phyloP scores from a whole-genome alignment of 2,329 filamentous ascomycete species.

The Verticillium dahliae region DNA sequence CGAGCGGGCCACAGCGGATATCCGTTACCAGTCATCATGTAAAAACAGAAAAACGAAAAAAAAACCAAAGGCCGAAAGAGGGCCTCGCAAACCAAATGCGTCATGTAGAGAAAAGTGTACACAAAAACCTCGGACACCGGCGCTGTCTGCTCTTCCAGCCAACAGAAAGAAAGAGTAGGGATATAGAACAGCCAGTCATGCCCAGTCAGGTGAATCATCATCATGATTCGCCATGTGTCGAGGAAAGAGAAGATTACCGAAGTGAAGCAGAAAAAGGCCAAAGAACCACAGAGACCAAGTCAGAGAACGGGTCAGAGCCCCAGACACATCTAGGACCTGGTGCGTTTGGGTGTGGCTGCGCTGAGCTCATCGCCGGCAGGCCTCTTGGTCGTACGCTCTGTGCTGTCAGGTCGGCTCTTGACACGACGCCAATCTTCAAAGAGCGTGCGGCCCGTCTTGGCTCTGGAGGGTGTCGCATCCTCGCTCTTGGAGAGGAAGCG shows the following conservation, averaged over 20 bases:
- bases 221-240: background rate
- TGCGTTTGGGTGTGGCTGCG: conserved; percentile 25
- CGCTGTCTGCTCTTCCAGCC: background rate
- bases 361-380: conserved; percentile 13
- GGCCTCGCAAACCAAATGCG: background rate
- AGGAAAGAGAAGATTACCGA: background rate
- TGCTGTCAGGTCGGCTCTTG: conserved; percentile 37
- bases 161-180: background rate
- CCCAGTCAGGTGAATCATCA: background rate
- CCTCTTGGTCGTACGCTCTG: background rate
- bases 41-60: background rate
- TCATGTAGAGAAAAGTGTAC: background rate
- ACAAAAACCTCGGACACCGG: background rate
- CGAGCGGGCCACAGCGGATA: background rate
- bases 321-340: conserved; percentile 15
- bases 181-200: background rate
- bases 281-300: background rate
- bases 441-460: conserved; percentile 39
- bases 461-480: conserved; percentile 33
- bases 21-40: background rate
- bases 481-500: conserved; percentile 45
- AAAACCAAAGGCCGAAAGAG: background rate
- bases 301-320: conserved; percentile 2
- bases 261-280: background rate
- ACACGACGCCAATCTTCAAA: conserved; percentile 65